phyloP scores from a whole-genome alignment of 305 asterid species.

The Plantago lanceolata region DNA sequence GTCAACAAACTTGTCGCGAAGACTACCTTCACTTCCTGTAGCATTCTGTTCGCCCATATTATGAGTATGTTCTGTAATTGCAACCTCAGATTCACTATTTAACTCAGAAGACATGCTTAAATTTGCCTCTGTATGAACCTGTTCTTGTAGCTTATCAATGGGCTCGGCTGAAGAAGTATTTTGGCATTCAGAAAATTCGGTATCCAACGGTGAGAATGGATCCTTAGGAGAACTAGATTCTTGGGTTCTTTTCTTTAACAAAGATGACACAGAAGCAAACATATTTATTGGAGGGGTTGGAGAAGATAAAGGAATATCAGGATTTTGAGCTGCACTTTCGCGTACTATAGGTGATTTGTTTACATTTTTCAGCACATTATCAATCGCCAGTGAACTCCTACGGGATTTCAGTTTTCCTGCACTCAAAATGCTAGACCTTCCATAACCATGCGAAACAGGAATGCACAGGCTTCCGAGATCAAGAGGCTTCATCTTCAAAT shows the following conservation, averaged over 20 bases:
- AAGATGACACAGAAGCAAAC: constrained; percentile 46
- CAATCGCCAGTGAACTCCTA: constrained; percentile 39
- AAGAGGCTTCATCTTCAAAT: constrained; percentile 59
- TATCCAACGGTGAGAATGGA: constrained; percentile 53
- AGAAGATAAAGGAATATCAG: constrained; percentile 36
- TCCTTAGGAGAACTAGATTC: constrained; percentile 48
- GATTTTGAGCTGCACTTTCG: constrained; percentile 28
- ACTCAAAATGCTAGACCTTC: constrained; percentile 39
- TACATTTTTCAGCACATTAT: constrained; percentile 36
- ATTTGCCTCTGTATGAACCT: constrained; percentile 30
- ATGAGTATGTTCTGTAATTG: constrained; percentile 25
- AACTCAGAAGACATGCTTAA: constrained; percentile 33
- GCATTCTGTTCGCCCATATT: constrained; percentile 32
- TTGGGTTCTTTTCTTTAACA: constrained; percentile 41
- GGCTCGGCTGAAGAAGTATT: constrained; percentile 27
- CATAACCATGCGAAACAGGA: constrained; percentile 39
- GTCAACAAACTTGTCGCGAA: constrained; percentile 29
- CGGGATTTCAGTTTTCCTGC: constrained; percentile 37
- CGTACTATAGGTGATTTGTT: constrained; percentile 30
- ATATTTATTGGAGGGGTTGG: constrained; percentile 72
- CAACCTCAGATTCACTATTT: constrained; percentile 34
- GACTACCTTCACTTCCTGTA: constrained; percentile 26
- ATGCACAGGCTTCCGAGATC: constrained; percentile 38
- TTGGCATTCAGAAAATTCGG: constrained; percentile 33
- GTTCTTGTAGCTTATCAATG: constrained; percentile 32